Percentiles rank a stretch among this genome's conserved stretches.
Evolutionary conservation across 1,139 yeast genomes (phyloP).

Genomic region (Casaregolazyma suthepensis): DNA sequence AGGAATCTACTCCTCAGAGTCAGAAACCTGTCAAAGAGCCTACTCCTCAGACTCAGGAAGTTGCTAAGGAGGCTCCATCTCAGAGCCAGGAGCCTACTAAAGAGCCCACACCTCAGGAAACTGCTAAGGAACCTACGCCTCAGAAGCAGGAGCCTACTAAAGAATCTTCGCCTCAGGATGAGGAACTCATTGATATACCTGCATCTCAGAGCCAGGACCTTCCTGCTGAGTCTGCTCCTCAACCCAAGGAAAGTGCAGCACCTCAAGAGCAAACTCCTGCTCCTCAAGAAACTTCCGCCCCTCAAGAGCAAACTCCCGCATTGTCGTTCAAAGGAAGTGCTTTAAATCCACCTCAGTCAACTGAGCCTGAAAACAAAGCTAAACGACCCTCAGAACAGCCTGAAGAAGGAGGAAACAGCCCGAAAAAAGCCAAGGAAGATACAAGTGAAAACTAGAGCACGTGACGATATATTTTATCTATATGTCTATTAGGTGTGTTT

Average conservation of each 20-base stretch:
- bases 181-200: not conserved
- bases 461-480: not conserved
- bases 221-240: too few relatives aligned
- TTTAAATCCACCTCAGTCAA: not conserved
- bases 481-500: slow-evolving; percentile 3
- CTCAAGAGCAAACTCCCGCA: too few relatives aligned
- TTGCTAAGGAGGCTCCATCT: slow-evolving; percentile 8
- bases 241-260: too few relatives aligned
- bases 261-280: too few relatives aligned
- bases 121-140: not conserved
- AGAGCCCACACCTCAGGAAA: slow-evolving; percentile 2
- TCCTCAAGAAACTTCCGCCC: too few relatives aligned
- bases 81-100: not conserved
- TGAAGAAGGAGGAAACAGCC: slow-evolving; percentile 3
- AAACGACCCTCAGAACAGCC: not conserved
- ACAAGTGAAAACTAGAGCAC: not conserved
- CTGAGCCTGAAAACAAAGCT: not conserved
- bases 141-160: too few relatives aligned
- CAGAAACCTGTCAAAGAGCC: too few relatives aligned
- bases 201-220: not conserved
- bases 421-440: not conserved
- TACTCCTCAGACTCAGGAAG: slow-evolving; percentile 1
- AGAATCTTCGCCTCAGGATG: not conserved
- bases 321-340: not conserved
- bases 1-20: slow-evolving; percentile 9